A percentile compares a stretch with the other conserved stretches of the same genome.
Conservation (phyloP, 2,329 filamentous ascomycete species). For the Canariomyces notabilis region DNA sequence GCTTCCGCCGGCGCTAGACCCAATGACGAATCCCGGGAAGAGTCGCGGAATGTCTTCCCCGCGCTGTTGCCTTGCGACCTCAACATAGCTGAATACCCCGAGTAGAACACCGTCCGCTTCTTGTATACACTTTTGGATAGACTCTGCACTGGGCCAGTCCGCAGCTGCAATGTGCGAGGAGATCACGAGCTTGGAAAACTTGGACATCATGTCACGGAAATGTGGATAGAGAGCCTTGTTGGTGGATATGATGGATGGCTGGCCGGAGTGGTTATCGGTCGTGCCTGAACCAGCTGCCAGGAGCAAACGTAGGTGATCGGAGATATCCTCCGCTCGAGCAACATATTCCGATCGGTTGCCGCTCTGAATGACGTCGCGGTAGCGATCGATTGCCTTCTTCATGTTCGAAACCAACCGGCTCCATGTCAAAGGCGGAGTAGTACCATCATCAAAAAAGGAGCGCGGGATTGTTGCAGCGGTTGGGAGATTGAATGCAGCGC, state of each 20-base stretch:
- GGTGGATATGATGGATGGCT: conserved; percentile 97
- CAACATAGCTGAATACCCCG: conserved; percentile 93
- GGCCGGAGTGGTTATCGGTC: conserved; percentile 96
- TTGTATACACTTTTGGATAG: conserved; percentile 88
- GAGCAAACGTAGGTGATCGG: conserved; percentile 86
- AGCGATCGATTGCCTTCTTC: conserved; percentile 82
- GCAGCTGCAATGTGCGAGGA: conserved; percentile 96
- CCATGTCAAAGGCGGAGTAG: conserved; percentile 78
- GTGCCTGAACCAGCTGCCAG: conserved; percentile 95
- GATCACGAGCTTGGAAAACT: conserved; percentile 97
- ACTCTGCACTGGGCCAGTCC: conserved; percentile 91
- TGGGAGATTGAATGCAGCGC: conserved; percentile 51
- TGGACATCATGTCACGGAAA: conserved; percentile 99
- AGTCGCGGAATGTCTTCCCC: conserved; percentile 91
- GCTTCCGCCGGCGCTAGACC: conserved; percentile 75
- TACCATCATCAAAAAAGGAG: conserved; percentile 88
- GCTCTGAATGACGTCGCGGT: conserved; percentile 81
- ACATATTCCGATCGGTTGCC: conserved; percentile 87
- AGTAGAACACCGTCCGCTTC: conserved; percentile 95
- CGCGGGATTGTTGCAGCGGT: conserved; percentile 61
- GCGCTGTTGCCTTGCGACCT: conserved; percentile 87
- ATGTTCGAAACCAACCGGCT: conserved; percentile 86
- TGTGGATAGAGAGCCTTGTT: conserved; percentile 97
- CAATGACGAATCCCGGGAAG: conserved; percentile 87
- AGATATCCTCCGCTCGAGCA: conserved; percentile 92